These are phyloP conservation scores for Endoconidiophora laricicola DNA, from an alignment of 2,329 filamentous ascomycete species.

Conservation along the genomic window DNA sequence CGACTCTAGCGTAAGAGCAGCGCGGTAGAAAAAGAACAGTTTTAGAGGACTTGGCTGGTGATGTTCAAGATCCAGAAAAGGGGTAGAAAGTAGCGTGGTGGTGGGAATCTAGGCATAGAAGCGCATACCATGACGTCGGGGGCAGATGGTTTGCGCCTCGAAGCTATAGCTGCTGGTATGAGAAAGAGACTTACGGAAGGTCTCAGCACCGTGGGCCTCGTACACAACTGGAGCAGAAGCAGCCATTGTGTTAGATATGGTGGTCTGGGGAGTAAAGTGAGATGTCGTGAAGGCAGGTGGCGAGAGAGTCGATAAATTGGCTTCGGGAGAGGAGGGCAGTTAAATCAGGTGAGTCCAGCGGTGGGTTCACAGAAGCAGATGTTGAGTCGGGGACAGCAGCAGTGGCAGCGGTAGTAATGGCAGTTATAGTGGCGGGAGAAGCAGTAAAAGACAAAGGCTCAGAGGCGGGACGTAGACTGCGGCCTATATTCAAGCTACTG, in stretches of 20 bases:
- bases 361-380: not conserved
- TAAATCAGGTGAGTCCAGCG: not conserved
- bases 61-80: too few species aligned
- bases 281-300: not conserved
- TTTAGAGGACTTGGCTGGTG: too few species aligned
- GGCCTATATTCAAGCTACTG: slow-evolving; percentile 1
- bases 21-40: too few species aligned
- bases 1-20: not conserved
- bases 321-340: not conserved
- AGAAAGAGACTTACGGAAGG: slow-evolving; percentile 37
- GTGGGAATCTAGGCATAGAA: too few species aligned
- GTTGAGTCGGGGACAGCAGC: not conserved
- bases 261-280: not conserved
- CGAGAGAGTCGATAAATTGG: not conserved
- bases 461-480: slow-evolving; percentile 5
- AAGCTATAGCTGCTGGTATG: not conserved
- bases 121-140: too few species aligned
- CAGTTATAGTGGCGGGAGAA: slow-evolving; percentile 3
- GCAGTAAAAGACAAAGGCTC: not conserved
- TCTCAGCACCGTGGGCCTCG: slow-evolving; percentile 64
- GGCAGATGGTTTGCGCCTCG: too few species aligned
- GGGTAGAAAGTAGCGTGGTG: too few species aligned
- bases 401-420: not conserved
- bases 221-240: slow-evolving; percentile 39
- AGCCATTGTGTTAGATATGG: slow-evolving; percentile 1